Evolutionary conservation across 225 moss, liverwort and hornwort species (phyloP).

Genomic region (Physcomitrellopsis africana): DNA sequence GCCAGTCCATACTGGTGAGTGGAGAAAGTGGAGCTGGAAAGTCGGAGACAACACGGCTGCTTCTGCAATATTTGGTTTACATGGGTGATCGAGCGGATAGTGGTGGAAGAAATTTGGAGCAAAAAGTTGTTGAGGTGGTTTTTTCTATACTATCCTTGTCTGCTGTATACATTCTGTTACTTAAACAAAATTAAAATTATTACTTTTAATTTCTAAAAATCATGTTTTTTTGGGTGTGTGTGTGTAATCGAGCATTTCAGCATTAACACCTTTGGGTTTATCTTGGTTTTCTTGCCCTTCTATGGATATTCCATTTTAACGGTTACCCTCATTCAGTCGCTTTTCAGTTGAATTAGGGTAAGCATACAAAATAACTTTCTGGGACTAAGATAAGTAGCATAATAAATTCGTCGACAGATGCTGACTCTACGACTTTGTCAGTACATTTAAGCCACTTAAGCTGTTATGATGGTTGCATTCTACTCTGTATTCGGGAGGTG

Average conservation of each 20-base stretch:
- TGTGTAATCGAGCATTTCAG: too few species aligned
- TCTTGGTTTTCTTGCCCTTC: not conserved
- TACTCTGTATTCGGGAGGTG: too few species aligned
- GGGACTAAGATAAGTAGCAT: not conserved
- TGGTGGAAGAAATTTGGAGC: slow-evolving; percentile 78
- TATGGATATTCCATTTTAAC: not conserved
- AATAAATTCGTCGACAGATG: not conserved
- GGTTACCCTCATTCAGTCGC: not conserved
- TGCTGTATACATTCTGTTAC: not conserved
- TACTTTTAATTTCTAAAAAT: too few species aligned
- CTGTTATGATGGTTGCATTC: not conserved
- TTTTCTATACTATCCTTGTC: not conserved
- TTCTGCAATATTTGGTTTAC: slow-evolving; percentile 81
- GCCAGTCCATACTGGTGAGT: slow-evolving; percentile 76
- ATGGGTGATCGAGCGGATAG: slow-evolving; percentile 73
- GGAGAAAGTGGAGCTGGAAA: slow-evolving; percentile 90
- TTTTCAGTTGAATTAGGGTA: not conserved
- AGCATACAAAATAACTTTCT: not conserved
- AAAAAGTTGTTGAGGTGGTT: slow-evolving; percentile 73
- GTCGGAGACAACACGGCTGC: slow-evolving; percentile 77
- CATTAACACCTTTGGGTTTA: not conserved
- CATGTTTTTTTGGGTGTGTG: too few species aligned
- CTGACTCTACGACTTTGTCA: too few species aligned
- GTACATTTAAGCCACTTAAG: not conserved
- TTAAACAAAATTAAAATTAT: too few species aligned